Evolutionary conservation across 1,284 basidiomycete species (phyloP).

Genomic region (Leccinum colubrinum): DNA sequence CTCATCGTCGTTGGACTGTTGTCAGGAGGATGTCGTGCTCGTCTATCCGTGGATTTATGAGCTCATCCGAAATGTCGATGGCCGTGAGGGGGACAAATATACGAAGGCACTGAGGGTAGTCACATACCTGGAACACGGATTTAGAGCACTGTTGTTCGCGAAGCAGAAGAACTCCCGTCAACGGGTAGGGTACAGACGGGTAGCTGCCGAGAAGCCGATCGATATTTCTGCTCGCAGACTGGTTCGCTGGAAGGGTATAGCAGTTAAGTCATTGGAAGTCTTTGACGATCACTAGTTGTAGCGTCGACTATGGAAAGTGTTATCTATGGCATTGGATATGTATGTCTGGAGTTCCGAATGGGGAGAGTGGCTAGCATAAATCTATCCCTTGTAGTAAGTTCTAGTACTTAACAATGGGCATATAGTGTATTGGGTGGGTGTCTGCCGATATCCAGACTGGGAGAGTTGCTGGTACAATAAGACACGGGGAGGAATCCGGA

Average conservation of each 20-base stretch:
- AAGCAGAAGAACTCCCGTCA: neutral
- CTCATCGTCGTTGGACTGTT: too few species aligned
- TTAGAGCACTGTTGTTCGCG: too few species aligned
- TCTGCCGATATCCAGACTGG: neutral
- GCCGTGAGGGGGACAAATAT: too few species aligned
- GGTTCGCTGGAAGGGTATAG: conserved; percentile 3
- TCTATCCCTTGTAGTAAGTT: too few species aligned
- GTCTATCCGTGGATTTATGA: too few species aligned
- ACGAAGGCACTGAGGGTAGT: too few species aligned
- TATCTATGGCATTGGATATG: neutral
- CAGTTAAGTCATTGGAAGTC: conserved; percentile 1
- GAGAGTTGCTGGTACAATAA: neutral
- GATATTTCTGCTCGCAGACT: neutral
- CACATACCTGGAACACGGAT: too few species aligned
- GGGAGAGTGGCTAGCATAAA: too few species aligned
- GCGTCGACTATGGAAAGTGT: neutral
- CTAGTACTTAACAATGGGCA: neutral
- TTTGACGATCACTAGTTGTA: neutral
- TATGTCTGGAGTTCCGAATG: neutral
- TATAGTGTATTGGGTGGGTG: neutral
- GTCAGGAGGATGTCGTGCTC: too few species aligned
- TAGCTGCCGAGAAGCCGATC: conserved; percentile 4
- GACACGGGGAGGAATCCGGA: neutral
- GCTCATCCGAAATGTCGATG: too few species aligned
- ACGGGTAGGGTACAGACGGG: conserved; percentile 2